Conservation (phyloP, 768 basidiomycete genomes). For the Trametes cingulata region DNA sequence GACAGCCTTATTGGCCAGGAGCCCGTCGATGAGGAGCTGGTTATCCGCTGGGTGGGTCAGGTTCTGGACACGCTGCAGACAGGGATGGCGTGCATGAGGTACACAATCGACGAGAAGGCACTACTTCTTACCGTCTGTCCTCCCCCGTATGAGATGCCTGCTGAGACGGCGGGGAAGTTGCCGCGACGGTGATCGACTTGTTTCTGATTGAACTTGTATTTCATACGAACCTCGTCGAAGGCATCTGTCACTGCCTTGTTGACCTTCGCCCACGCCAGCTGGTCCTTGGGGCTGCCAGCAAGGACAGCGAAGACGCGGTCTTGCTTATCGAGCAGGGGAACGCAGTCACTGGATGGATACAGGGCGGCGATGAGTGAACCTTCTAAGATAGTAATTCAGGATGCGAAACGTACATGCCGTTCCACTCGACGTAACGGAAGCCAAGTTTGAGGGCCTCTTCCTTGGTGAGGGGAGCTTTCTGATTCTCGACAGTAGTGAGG, state of each 20-base stretch:
- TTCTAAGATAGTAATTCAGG: not conserved
- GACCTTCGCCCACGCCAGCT: not conserved
- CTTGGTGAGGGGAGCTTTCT: not conserved
- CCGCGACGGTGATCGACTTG: conserved; percentile 17
- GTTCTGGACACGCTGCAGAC: not conserved
- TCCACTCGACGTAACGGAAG: not conserved
- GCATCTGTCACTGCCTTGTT: not conserved
- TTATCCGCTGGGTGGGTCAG: not conserved
- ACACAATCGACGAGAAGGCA: not conserved
- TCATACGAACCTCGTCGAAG: not conserved
- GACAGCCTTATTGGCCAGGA: not conserved
- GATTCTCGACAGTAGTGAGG: not conserved
- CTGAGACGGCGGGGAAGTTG: conserved; percentile 19
- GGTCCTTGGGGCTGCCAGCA: not conserved
- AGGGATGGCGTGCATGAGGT: not conserved
- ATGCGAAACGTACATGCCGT: not conserved
- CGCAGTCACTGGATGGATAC: not conserved
- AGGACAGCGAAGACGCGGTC: not conserved
- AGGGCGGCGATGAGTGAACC: too few species aligned
- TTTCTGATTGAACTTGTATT: not conserved
- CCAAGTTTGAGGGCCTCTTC: not conserved
- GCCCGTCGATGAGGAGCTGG: not conserved
- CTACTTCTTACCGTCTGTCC: conserved; percentile 29
- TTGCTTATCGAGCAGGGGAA: not conserved
- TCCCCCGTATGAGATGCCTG: conserved; percentile 33